Conservation (phyloP, 495 filamentous ascomycete species). For the Aspergillus funiculosus region DNA sequence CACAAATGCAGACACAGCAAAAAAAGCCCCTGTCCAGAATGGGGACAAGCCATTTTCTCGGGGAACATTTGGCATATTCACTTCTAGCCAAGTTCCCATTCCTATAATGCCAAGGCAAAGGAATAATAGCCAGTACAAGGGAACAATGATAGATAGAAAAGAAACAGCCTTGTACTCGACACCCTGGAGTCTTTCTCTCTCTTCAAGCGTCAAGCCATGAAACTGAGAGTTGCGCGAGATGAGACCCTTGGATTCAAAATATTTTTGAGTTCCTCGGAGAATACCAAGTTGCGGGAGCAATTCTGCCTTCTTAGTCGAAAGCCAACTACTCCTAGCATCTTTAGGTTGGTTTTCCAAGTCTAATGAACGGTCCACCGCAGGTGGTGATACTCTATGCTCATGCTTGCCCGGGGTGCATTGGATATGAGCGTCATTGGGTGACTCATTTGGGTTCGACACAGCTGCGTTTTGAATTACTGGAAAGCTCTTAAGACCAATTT, state of each 20-base stretch:
- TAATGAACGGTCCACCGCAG: background rate
- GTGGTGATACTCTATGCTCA: background rate
- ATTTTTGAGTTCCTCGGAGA: constrained; percentile 31
- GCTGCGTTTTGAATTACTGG: background rate
- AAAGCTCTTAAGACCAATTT: background rate
- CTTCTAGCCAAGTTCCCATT: constrained; percentile 64
- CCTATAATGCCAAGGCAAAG: constrained; percentile 66
- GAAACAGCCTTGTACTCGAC: constrained; percentile 74
- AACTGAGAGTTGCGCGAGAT: constrained; percentile 71
- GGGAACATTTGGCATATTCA: constrained; percentile 51
- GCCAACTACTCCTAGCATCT: constrained; percentile 21
- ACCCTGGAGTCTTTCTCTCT: constrained; percentile 69
- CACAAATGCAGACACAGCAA: constrained; percentile 67
- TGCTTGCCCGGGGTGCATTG: constrained; percentile 25
- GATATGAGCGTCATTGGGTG: constrained; percentile 12
- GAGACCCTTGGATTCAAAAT: constrained; percentile 39
- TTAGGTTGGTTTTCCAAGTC: constrained; percentile 38
- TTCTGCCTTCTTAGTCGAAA: constrained; percentile 18
- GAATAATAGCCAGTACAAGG: constrained; percentile 66
- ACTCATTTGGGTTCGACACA: constrained; percentile 2
- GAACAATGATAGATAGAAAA: constrained; percentile 65
- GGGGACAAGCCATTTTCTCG: constrained; percentile 64
- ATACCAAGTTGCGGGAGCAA: constrained; percentile 24
- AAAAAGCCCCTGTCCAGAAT: constrained; percentile 47
- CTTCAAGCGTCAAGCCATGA: constrained; percentile 57